A percentile compares a stretch with the other conserved stretches of the same genome.
Conservation (phyloP, 202 grass and related monocot genomes). For the Brachypodium distachyon region DNA sequence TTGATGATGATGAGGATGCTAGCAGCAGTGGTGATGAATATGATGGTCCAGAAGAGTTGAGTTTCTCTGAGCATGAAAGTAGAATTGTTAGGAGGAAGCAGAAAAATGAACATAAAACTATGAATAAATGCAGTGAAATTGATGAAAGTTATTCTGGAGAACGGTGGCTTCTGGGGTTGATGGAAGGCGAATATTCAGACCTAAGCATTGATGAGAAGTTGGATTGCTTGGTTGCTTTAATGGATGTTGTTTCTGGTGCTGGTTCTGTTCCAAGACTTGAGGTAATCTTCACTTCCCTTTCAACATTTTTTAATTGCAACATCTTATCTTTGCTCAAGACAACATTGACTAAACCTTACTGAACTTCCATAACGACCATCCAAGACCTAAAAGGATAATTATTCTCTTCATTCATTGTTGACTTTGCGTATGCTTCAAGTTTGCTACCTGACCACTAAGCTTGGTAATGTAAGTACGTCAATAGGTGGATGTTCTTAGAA, state of each 20-base stretch:
- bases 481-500: background rate
- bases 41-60: constrained; percentile 39
- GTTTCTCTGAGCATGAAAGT: constrained; percentile 32
- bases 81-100: constrained; percentile 39
- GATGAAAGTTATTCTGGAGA: constrained; percentile 94
- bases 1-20: constrained; percentile 52
- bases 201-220: constrained; percentile 96
- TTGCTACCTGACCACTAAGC: background rate
- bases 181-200: constrained; percentile 93
- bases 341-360: background rate
- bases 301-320: background rate
- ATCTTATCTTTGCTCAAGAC: background rate
- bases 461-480: background rate
- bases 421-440: background rate
- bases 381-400: background rate
- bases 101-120: constrained; percentile 29
- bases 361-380: background rate
- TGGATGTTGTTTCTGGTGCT: constrained; percentile 78
- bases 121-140: constrained; percentile 71
- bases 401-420: background rate
- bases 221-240: constrained; percentile 76
- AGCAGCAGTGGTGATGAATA: constrained; percentile 59
- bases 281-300: constrained; percentile 37
- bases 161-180: constrained; percentile 80
- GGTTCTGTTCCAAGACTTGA: constrained; percentile 67